phyloP scores from a whole-genome alignment of 495 filamentous ascomycete genomes.

The Lepraria neglecta region DNA sequence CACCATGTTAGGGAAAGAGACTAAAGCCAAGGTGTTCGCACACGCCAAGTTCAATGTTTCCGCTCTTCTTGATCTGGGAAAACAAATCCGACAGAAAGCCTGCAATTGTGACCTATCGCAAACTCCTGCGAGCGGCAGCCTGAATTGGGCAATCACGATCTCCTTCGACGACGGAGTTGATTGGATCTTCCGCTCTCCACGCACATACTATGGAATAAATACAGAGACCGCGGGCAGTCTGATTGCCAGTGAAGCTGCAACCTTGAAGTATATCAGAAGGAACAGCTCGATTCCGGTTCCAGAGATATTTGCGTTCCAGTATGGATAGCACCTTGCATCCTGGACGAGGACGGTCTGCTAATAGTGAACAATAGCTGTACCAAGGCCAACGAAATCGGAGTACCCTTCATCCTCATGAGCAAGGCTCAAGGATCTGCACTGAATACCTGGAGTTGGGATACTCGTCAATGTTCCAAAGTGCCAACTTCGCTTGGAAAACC shows the following conservation, averaged over 20 bases:
- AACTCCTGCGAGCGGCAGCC: slow-evolving; percentile 29
- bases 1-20: neutral
- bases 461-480: neutral
- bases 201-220: slow-evolving; percentile 17
- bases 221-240: slow-evolving; percentile 26
- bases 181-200: slow-evolving; percentile 33
- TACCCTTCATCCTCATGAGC: slow-evolving; percentile 32
- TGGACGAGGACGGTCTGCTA: too few relatives aligned
- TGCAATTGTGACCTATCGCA: slow-evolving; percentile 21
- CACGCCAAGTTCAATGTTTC: neutral
- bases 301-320: slow-evolving; percentile 28
- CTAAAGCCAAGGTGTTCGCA: neutral
- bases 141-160: slow-evolving; percentile 32
- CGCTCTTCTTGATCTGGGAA: neutral
- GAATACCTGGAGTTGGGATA: neutral
- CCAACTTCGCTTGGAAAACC: neutral
- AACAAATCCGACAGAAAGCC: neutral
- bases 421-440: slow-evolving; percentile 29
- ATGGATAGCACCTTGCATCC: slow-evolving; percentile 23
- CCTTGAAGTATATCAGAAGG: slow-evolving; percentile 26
- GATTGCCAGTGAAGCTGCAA: slow-evolving; percentile 30
- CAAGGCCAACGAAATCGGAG: slow-evolving; percentile 27
- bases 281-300: slow-evolving; percentile 32
- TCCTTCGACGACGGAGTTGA: slow-evolving; percentile 28
- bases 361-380: too few relatives aligned